Base-by-base conservation (phyloP, 1,284 basidiomycete species). In the Meripilus lineatus region DNA sequence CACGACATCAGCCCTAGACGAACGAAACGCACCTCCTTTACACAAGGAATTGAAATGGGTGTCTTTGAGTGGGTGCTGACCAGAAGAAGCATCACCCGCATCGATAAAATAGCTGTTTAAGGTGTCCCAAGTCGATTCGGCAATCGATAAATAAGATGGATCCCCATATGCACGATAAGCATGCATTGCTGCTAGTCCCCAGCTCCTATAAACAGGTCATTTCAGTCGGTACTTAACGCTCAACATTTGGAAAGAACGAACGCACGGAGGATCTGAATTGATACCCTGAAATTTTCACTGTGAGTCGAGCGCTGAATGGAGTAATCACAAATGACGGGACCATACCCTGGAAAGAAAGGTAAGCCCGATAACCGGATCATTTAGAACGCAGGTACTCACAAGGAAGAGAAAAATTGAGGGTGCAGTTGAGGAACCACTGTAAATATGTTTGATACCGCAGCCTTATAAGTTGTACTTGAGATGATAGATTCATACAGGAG, bases 131-230 rank as follows among this genome's bases (percentile, higher is more conserved):
- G 44, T 25, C 5, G 38, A 24, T 6, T 6, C 37, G 15, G 46
- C 46, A n/a, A 48, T 26, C 6, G 20, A 21, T 8, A 50, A 37
- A 23, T 48, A 42, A 17, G 34, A 36, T 20, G 40, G 25, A 23
- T 45, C 30, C 13, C 32, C n/a, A 33, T 48, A 50, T 15, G 43
- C 46, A n/a, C 46, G 46, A 38, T 50, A 43, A 3, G 49, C 46
- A 30, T 48, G 45, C 17, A 45, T 39, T 14, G 33, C 41, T 10
- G 42, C 35, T 21, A 40, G 26, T 15, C 17, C 46, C 46, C 42
- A 48, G 32, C 15, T 37, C 13, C 46, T 48, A n/a, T 7, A 7
- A 7, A 30, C 18, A 2, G 33, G 17, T 41, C 15, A n/a, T 5
- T 20, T n/a, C n/a, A n/a, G n/a, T n/a, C n/a, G n/a, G 30, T 5